A percentile compares a stretch with the other conserved stretches of the same genome.
phyloP scores from a whole-genome alignment of 2,329 filamentous ascomycete species.

The Elsinoe necatrix region DNA sequence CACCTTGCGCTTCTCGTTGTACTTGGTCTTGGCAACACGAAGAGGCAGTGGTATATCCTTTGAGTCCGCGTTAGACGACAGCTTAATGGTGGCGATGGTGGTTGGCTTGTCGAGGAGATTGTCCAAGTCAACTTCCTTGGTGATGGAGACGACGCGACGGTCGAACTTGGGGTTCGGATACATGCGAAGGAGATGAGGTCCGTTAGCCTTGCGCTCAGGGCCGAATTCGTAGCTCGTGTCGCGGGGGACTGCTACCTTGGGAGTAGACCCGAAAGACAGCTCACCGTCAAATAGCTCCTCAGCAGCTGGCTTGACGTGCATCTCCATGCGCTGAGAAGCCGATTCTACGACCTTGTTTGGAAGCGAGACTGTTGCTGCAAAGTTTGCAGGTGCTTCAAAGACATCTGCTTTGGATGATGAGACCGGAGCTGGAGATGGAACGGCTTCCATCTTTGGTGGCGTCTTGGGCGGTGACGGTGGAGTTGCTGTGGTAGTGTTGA shows the following conservation, averaged over 20 bases:
- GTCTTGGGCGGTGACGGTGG: conserved; percentile 32
- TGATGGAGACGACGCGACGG: background rate
- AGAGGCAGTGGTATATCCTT: background rate
- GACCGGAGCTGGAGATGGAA: conserved; percentile 26
- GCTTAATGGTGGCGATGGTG: background rate
- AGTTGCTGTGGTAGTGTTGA: conserved; percentile 36
- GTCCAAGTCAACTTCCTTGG: background rate
- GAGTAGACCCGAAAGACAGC: conserved; percentile 40
- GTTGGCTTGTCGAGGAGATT: background rate
- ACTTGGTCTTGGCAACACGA: background rate
- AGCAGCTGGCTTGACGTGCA: conserved; percentile 33
- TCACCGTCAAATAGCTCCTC: conserved; percentile 38
- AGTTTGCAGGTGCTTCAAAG: conserved; percentile 53
- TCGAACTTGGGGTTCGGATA: conserved; percentile 1
- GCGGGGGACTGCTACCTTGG: conserved; percentile 28
- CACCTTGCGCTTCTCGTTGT: conserved; percentile 2
- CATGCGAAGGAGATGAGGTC: conserved; percentile 11
- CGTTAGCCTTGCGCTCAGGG: background rate
- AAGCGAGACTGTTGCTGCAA: conserved; percentile 65
- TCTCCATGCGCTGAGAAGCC: conserved; percentile 20
- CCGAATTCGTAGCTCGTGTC: conserved; percentile 21
- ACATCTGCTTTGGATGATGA: conserved; percentile 37
- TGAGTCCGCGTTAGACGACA: background rate
- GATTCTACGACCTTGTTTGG: conserved; percentile 33
- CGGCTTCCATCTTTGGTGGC: conserved; percentile 31